Evolutionary conservation across 2,329 filamentous ascomycete genomes (phyloP).

Genomic region (Colletotrichum cordylinicola): DNA sequence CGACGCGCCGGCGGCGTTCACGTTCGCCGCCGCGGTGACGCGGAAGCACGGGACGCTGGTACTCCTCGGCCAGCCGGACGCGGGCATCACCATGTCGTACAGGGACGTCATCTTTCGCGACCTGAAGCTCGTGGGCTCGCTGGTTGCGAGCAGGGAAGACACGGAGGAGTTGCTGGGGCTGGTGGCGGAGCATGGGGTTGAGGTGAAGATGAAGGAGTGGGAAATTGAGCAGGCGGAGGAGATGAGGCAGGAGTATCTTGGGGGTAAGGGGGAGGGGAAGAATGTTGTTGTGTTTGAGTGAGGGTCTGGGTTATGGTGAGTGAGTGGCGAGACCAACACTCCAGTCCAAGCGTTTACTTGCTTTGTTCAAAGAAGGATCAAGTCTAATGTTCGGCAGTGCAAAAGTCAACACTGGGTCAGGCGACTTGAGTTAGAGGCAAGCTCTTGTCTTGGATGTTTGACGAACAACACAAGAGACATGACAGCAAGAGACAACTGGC

Average conservation of each 20-base stretch:
- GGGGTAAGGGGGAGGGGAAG: slow-evolving; percentile 15
- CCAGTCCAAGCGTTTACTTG: too few species aligned
- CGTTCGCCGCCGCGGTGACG: slow-evolving; percentile 11
- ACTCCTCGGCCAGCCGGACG: slow-evolving; percentile 19
- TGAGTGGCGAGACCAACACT: too few species aligned
- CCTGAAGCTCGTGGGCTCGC: slow-evolving; percentile 14
- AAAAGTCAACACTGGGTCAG: too few species aligned
- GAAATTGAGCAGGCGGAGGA: slow-evolving; percentile 12
- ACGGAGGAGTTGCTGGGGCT: slow-evolving; percentile 12
- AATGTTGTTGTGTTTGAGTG: slow-evolving; percentile 26
- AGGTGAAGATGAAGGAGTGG: slow-evolving; percentile 20
- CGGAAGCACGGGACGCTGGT: slow-evolving; percentile 22
- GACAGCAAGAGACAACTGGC: too few species aligned
- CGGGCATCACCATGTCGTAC: slow-evolving; percentile 20
- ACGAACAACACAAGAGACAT: too few species aligned
- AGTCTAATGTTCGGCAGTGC: too few species aligned
- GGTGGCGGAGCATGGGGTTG: slow-evolving; percentile 9
- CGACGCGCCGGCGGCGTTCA: slow-evolving; percentile 20
- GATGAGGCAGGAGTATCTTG: slow-evolving; percentile 15
- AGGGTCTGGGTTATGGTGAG: not conserved
- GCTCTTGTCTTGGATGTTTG: too few species aligned
- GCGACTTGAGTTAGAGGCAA: too few species aligned
- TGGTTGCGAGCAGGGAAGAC: slow-evolving; percentile 9
- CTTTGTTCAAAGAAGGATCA: too few species aligned
- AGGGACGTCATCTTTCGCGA: slow-evolving; percentile 18